Conservation (phyloP, 108 stramenopile species). For the Nitzschia sp. region DNA sequence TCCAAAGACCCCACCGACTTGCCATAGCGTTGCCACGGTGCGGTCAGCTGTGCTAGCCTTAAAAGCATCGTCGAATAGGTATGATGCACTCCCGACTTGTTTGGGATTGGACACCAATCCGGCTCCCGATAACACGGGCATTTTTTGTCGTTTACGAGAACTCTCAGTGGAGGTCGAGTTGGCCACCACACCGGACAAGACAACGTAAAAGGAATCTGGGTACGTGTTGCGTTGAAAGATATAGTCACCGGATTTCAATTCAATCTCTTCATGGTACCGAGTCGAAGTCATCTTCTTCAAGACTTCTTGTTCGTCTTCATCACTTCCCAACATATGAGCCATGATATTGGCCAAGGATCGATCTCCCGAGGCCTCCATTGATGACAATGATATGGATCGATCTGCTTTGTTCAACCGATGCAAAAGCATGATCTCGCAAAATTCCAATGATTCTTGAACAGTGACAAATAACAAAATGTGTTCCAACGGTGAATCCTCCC, state of each 20-base stretch:
- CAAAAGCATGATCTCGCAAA: slow-evolving; percentile 66
- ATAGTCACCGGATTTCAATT: slow-evolving; percentile 48
- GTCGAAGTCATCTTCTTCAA: slow-evolving; percentile 48
- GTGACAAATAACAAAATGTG: slow-evolving; percentile 45
- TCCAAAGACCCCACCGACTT: slow-evolving; percentile 74
- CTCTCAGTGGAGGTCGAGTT: slow-evolving; percentile 38
- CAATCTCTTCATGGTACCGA: slow-evolving; percentile 61
- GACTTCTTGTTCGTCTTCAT: slow-evolving; percentile 41
- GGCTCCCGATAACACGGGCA: slow-evolving; percentile 27
- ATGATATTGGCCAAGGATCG: slow-evolving; percentile 20
- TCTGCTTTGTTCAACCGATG: slow-evolving; percentile 33
- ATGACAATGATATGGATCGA: slow-evolving; percentile 24
- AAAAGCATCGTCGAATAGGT: slow-evolving; percentile 19
- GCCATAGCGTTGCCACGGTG: slow-evolving; percentile 26
- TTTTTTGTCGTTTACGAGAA: neutral
- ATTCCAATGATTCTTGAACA: slow-evolving; percentile 63
- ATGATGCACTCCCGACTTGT: neutral
- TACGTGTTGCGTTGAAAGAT: slow-evolving; percentile 50
- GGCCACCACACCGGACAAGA: slow-evolving; percentile 72
- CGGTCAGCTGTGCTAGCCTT: neutral
- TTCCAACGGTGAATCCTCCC: slow-evolving; percentile 9
- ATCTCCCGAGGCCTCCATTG: slow-evolving; percentile 19
- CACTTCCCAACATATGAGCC: slow-evolving; percentile 35
- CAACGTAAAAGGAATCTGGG: slow-evolving; percentile 76
- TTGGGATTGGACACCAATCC: slow-evolving; percentile 15